Evolutionary conservation across 176 grass and related monocot genomes (phyloP), one percentile per base, ranked within the genome.

Genomic region (Paspalum vaginatum): DNA sequence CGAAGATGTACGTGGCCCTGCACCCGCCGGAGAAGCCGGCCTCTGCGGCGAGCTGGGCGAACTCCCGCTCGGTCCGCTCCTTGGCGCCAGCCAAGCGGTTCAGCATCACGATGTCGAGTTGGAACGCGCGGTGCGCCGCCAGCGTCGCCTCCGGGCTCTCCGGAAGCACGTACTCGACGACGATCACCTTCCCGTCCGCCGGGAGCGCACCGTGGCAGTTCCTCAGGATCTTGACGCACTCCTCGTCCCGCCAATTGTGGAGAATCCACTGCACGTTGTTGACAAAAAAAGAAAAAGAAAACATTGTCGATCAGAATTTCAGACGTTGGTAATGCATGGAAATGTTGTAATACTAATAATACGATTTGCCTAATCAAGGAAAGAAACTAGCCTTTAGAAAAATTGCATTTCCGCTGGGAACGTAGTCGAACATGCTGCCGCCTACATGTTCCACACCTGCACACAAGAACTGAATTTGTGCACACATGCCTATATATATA

Each of bases 381-480:
- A 32, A 22, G 4, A 24, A 5, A 59, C 3, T 25, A 11, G 37
- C 20, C 64, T 87, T 83, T 18, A 87, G 26, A 15, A 87, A 62
- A 53, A 87, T 22, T 14, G 85, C 79, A 71, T 87, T 79, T 18
- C 79, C 85, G 0, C 12, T 20, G 18, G 85, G 79, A 17, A 87
- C 45, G 21, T n/a, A 16, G 37, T 76, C 80, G 14, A 84, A 79
- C 84, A 76, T 77, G 56, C 81, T 53, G 26, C 84, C 84, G 0
- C 59, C 37, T 9, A 87, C 45, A 26, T 71, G 84, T 39, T 75
- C 6, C 47, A 84, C 69, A 5, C 64, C 74, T 60, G 32, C 11
- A 32, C 16, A 5, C 14, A 51, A 0, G 10, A 10, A 8, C n/a
- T n/a, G n/a, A n/a, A n/a, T n/a, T n/a, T n/a, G n/a, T n/a, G n/a